Evolutionary conservation across 169 alveolate species (phyloP), one percentile per base, ranked within the genome.

Genomic region (Cystoisospora suis): DNA sequence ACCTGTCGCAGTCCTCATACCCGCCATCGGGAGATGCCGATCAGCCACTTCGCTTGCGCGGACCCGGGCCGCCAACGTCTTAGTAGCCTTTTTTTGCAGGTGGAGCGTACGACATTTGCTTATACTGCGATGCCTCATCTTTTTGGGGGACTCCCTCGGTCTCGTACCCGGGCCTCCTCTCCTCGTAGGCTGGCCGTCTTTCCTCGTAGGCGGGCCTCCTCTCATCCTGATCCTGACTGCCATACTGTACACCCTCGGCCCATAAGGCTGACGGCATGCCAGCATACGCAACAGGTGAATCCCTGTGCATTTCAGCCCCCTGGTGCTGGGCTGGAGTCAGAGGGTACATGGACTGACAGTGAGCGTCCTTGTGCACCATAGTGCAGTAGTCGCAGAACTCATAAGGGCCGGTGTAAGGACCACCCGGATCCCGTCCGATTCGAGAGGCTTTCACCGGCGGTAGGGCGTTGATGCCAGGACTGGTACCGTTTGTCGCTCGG

Each of bases 311-410:
- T 38, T 59, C 61, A 23, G 65, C 4, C 20, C 65, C 79, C 77
- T 12, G 20, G 59, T 15, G 89, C 61, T 83, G 89, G 23, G 12
- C 89, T 2, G 59, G 65, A 44, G 23, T 56, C 47, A 83, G 47
- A 45, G 89, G 89, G 42, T 83, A 83, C 81, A 83, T 15, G 65
- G 32, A n/a, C 89, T 83, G 89, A 32, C 38, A n/a, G 4, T 58
- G 72, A 40, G 89, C 69, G 77, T 83, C 89, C 61, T 58, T 56
- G 81, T 83, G 89, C 1, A 83, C 27, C 12, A 38, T 38, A 3
- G 65, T 59, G 80, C 89, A 83, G 89, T 83, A 83, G 46, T 46
- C 20, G 81, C 89, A 83, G 65, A 27, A 61, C 44, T 4, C 32
- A 29, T 40, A 83, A 9, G n/a, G 79, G 42, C 36, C 80, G 29